Percentiles rank a stretch among this genome's conserved stretches.
phyloP scores from a whole-genome alignment of 768 basidiomycete species.

The Nevesoporus exiguus region DNA sequence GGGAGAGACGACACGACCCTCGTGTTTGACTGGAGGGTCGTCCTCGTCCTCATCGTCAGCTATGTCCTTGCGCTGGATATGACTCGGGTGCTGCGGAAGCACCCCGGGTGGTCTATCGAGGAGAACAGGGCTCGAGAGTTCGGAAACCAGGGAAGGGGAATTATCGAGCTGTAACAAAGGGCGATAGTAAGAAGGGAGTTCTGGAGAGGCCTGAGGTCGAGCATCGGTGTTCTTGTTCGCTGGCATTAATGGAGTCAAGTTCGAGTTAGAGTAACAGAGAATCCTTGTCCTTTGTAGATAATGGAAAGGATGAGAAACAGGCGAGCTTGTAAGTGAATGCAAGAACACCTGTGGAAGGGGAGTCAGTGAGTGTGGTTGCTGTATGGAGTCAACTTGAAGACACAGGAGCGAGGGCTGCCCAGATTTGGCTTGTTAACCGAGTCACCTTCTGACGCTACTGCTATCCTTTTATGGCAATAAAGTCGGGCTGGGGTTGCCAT shows the following conservation, averaged over 20 bases:
- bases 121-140: conserved; percentile 5
- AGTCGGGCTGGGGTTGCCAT: not conserved
- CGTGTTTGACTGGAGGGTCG: conserved; percentile 24
- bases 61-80: conserved; percentile 9
- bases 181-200: conserved; percentile 22
- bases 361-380: conserved; percentile 13
- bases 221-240: conserved; percentile 26
- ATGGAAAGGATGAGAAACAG: conserved; percentile 3
- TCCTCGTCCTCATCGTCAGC: conserved; percentile 22
- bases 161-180: conserved; percentile 34
- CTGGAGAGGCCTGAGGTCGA: conserved; percentile 16
- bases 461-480: conserved; percentile 16
- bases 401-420: conserved; percentile 25
- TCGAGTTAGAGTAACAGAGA: conserved; percentile 13
- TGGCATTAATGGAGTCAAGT: conserved; percentile 28
- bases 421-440: conserved; percentile 15
- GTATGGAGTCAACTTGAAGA: conserved; percentile 16
- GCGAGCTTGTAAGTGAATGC: conserved; percentile 33
- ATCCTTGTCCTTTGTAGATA: conserved; percentile 22
- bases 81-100: conserved; percentile 10
- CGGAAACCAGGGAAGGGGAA: conserved; percentile 21
- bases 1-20: conserved; percentile 21
- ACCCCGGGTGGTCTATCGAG: conserved; percentile 10
- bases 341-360: conserved; percentile 23
- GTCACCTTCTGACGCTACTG: conserved; percentile 13